Evolutionary conservation across 352 stramenopile genomes (phyloP), one percentile per base, ranked within the genome.

Genomic region (Phytophthora vignae): DNA sequence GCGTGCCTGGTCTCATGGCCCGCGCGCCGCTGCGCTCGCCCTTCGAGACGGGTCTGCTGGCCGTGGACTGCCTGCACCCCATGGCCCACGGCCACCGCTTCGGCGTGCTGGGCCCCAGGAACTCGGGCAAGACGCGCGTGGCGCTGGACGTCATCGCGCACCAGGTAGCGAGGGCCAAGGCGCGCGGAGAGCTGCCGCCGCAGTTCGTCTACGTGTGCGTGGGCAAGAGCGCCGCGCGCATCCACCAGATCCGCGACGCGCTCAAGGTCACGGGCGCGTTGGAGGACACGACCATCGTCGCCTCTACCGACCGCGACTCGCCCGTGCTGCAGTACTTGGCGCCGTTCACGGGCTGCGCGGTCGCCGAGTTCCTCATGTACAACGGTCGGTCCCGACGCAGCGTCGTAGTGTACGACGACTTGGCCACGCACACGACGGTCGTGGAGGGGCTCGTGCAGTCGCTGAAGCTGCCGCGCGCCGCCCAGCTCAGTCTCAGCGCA

Each of bases 371-470:
- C 61, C 84, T 91, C 44, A 90, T 92, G 82, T 58, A 78, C 10
- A 67, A 87, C 29, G 74, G 84, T 56, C 77, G 55, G 55, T 85
- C 80, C 6, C 71, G 59, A n/a, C 80, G 77, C 7, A 88, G 82
- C 61, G 77, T 95, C 8, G 83, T 95, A 21, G 72, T 95, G 31
- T 95, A 95, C 75, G 88, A 95, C 52, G 88, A 95, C 65, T 59
- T 95, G 49, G 83, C 88, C 4, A 87, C 80, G 2, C 88, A 95
- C 65, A 92, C 82, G 64, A 87, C 69, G 52, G 79, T 93, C 14
- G 86, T 94, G 22, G 88, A 95, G 65, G 82, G 68, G 14, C 76
- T 95, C n/a, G 83, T 94, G 58, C 85, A 92, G 67, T 78, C 74
- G 55, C 86, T 94, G 74, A 81, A 81, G 60, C 66, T 95, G 48